Evolutionary conservation across 2,329 filamentous ascomycete species (phyloP), one percentile per base, ranked within the genome.

Genomic region (Xylariaceae sp.): DNA sequence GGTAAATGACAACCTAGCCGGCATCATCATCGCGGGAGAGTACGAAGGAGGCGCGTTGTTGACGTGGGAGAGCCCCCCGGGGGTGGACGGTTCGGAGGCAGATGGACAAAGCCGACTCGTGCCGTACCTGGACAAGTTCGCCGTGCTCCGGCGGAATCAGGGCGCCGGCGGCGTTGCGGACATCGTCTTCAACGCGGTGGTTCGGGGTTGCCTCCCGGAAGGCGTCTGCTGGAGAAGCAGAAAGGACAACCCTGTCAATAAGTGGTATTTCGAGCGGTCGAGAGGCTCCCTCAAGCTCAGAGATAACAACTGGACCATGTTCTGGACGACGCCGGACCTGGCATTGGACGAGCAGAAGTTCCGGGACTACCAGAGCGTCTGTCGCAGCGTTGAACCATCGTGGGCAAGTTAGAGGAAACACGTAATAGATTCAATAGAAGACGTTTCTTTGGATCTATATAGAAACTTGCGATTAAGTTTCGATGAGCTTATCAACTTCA

Each of bases 201-300:
- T 96, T 4, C 84, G 90, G 23, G 86, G 88, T 19, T 96, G 93
- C 66, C 96, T 98, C 64, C 93, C 93, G 0, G 75, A 85, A 2
- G 95, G 95, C 1, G 90, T 98, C 1, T 96, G 93, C 69, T 99
- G 95, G 95, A 82, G 93, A 54, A 96, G 90, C 70, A 81, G 95
- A 49, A 89, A 89, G 68, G 86, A 93, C 70, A 98, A 99, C 69
- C 93, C 93, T 0, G 95, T 99, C 3, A 99, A 99, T 71, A 97
- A 97, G 71, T 99, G 95, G 95, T 99, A 99, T 73, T 97, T 98
- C 75, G 95, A 99, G 75, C 82, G 95, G 46, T 91, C 90, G 2
- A 78, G 84, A 46, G 95, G 95, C 0, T 93, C 88, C 2, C 89
- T 88, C 81, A 95, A 96, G 75, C 76, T 99, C 40, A 80, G 83